Percentiles rank a stretch among this genome's conserved stretches.
Conservation (phyloP, 345 rosid genomes). For the Bruguiera gymnorhiza region DNA sequence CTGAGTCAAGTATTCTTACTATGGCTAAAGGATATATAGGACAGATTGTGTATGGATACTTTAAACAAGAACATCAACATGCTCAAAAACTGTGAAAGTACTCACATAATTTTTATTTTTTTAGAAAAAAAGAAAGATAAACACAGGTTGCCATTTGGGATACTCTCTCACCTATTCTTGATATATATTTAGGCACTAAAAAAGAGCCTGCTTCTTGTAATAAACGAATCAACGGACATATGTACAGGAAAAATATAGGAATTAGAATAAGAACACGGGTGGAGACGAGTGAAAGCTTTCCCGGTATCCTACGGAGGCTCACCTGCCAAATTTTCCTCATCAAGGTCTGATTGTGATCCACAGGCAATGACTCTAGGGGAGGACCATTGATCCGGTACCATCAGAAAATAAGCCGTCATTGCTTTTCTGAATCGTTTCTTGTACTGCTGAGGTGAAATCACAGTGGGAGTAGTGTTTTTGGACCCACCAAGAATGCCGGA, state of each 20-base stretch:
- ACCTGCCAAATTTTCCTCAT: conserved; percentile 34
- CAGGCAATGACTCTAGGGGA: conserved; percentile 10
- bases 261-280: background rate
- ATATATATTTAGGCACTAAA: conserved; percentile 1
- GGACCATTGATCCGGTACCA: conserved; percentile 33
- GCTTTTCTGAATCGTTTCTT: conserved; percentile 31
- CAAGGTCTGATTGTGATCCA: conserved; percentile 23
- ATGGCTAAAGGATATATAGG: too few relatives aligned
- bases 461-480: conserved; percentile 25
- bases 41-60: too few relatives aligned
- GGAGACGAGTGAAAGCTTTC: background rate
- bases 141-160: too few relatives aligned
- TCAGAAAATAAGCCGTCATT: conserved; percentile 17
- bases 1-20: too few relatives aligned
- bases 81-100: too few relatives aligned
- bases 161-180: background rate
- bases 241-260: background rate
- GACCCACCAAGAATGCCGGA: conserved; percentile 27
- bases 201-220: background rate
- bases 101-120: too few relatives aligned
- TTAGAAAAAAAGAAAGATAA: too few relatives aligned
- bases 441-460: conserved; percentile 29
- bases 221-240: background rate
- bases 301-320: conserved; percentile 16
- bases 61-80: too few relatives aligned